Base-by-base conservation (phyloP, 805 yeast species). In the Nakazawaea wickerhamii region DNA sequence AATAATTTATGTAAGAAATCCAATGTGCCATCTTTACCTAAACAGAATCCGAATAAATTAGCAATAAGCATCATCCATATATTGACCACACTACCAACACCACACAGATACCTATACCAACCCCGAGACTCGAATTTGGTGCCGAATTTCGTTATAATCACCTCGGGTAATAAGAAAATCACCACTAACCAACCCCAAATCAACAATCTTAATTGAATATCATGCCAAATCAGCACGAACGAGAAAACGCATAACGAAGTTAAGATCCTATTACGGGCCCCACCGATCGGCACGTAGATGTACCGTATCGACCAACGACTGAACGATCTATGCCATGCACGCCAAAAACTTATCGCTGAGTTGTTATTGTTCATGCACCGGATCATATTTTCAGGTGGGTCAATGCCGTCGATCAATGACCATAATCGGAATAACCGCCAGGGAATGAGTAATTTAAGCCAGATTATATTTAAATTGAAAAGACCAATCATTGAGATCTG, bases 21-120 rank as follows among this genome's bases (percentile, higher is more conserved):
- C 21, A 70, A 50, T 21, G 90, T 79, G 1, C 99, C 99, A 46
- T 88, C 96, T 22, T 80, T 69, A 7, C 97, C 98, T 26, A 93
- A 70, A 53, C 97, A 93, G 61, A 93, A 93, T 0, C 99, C 99
- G 55, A 84, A 88, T 41, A 95, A 64, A 55, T 93, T 93, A 13
- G 98, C 98, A 50, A 89, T 73, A 89, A 93, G 89, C 99, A 93
- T 91, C 83, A 91, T 75, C 96, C 96, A 91, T 44, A 93, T 83
- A 60, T 93, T 93, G 18, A 72, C 55, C 22, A 90, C 95, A 4
- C 91, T 96, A 3, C 99, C 99, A 5, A 77, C 50, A 0, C 89
- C 96, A 62, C 96, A 86, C 11, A 81, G 54, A 57, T 83, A 85
- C 51, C 97, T 74, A 60, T 73, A 93, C 86, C 91, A 81, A 68